phyloP scores from a whole-genome alignment of 2,329 filamentous ascomycete genomes.

The Xylaria sp. region DNA sequence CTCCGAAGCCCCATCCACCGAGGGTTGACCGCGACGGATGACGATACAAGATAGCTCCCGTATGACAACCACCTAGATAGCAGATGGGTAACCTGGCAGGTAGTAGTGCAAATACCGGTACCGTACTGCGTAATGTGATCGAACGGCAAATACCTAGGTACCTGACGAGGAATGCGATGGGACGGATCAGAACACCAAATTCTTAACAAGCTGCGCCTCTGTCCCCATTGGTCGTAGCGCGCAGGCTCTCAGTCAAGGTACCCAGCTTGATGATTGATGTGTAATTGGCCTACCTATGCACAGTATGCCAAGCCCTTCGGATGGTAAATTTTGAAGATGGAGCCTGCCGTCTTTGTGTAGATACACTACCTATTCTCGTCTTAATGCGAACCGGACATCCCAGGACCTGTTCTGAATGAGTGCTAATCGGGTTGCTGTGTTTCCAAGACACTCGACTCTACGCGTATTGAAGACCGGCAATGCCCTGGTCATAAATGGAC shows the following conservation, averaged over 20 bases:
- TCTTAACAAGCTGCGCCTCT: conserved; percentile 21
- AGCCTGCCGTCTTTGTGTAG: conserved; percentile 1
- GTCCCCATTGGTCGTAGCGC: conserved; percentile 24
- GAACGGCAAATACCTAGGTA: conserved; percentile 13
- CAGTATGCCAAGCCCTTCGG: conserved; percentile 24
- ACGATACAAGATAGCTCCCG: background rate
- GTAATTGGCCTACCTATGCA: conserved; percentile 27
- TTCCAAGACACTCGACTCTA: conserved; percentile 22
- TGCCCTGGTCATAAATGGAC: conserved; percentile 26
- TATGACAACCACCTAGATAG: background rate
- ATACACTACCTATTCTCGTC: conserved; percentile 3
- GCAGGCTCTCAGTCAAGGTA: background rate
- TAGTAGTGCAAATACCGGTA: conserved; percentile 1
- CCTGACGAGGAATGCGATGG: conserved; percentile 28
- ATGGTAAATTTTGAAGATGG: conserved; percentile 20
- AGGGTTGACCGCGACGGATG: background rate
- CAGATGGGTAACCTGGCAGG: background rate
- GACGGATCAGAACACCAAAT: conserved; percentile 28
- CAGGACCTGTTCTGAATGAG: conserved; percentile 1
- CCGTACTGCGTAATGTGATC: conserved; percentile 14
- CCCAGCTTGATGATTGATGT: conserved; percentile 11
- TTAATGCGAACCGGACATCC: background rate
- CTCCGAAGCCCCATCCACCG: background rate
- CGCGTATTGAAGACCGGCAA: conserved; percentile 22
- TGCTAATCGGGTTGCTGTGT: conserved; percentile 17